A percentile compares a stretch with the other conserved stretches of the same genome.
phyloP scores from a whole-genome alignment of 78 protist species.

The Dictyostelium citrinum region DNA sequence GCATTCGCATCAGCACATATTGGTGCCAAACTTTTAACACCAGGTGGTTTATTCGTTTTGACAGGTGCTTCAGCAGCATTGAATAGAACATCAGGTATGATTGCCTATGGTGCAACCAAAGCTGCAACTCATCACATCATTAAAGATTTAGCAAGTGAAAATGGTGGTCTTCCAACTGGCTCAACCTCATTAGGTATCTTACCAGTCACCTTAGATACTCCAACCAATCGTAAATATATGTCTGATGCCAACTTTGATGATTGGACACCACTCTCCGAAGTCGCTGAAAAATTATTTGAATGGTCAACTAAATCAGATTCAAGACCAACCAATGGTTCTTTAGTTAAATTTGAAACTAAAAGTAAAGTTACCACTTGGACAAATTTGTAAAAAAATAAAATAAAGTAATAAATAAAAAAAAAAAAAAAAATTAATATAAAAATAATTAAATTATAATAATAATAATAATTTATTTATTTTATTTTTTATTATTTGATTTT shows the following conservation, averaged over 20 bases:
- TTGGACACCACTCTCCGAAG: slow-evolving; percentile 89
- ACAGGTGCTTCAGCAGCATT: slow-evolving; percentile 84
- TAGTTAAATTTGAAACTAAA: slow-evolving; percentile 40
- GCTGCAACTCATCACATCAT: slow-evolving; percentile 86
- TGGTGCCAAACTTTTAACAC: slow-evolving; percentile 32
- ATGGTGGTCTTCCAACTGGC: slow-evolving; percentile 72
- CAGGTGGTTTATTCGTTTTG: slow-evolving; percentile 80
- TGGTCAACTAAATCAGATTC: slow-evolving; percentile 60
- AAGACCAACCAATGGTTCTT: slow-evolving; percentile 57
- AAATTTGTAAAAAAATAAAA: neutral
- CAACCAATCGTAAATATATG: slow-evolving; percentile 91
- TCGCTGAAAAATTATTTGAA: slow-evolving; percentile 51
- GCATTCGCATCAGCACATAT: slow-evolving; percentile 76
- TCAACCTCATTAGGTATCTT: slow-evolving; percentile 59
- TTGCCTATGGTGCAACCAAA: slow-evolving; percentile 90
- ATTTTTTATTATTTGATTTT: slow-evolving; percentile 5
- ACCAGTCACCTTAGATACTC: slow-evolving; percentile 90
- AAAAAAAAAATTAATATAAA: neutral
- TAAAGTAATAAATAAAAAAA: neutral
- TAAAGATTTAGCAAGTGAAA: slow-evolving; percentile 58
- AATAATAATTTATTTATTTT: neutral
- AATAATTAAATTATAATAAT: neutral
- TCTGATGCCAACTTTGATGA: slow-evolving; percentile 84
- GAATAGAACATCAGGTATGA: slow-evolving; percentile 80
- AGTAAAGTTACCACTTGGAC: slow-evolving; percentile 31